Evolutionary conservation across 257 asterid genomes (phyloP), one percentile per base, ranked within the genome.

Genomic region (Solanum habrochaites): DNA sequence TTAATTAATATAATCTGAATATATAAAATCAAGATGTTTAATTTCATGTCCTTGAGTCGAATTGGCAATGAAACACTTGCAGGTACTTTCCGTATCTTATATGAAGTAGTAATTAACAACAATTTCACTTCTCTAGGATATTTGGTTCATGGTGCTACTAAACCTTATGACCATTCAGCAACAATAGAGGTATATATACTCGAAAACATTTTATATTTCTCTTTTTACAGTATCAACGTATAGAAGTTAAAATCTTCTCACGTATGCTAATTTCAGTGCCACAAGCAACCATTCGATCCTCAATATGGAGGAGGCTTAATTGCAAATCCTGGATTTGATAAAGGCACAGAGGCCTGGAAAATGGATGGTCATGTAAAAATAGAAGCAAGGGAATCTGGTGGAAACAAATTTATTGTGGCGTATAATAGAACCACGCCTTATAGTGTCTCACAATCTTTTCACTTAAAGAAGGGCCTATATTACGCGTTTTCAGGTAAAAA

Each of bases 401-500:
- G 92, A 18, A 91, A 93, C 89, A 85, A 81, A 20, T 93, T 77
- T 69, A 2, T 93, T 78, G 91, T 87, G 16, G 90, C 94, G 11
- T 89, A 86, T 62, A 80, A 87, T 66, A 85, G 95, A 71, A 86
- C 40, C 13, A 13, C 11, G 2, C 40, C 85, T 60, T 91, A 86
- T 84, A 88, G 94, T 66, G 85, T 90, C 70, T 86, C 91, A 4
- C 89, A 71, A 10, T 39, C 47, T 3, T 70, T 92, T 84, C 8
- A 87, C 71, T 8, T 93, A 60, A 60, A 90, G 77, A 89, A 89
- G 71, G 89, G 86, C n/a, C 31, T 64, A 21, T 75, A 86, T 8
- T 91, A 93, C 67, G 87, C 93, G 0, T 91, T 92, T 84, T 92
- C 94, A 66, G 96, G 94, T 93, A 69, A 64, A 58, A 25, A 2